Evolutionary conservation across 73 alveolate species (phyloP), one percentile per base, ranked within the genome.

Genomic region (Paramecium primaurelia): DNA sequence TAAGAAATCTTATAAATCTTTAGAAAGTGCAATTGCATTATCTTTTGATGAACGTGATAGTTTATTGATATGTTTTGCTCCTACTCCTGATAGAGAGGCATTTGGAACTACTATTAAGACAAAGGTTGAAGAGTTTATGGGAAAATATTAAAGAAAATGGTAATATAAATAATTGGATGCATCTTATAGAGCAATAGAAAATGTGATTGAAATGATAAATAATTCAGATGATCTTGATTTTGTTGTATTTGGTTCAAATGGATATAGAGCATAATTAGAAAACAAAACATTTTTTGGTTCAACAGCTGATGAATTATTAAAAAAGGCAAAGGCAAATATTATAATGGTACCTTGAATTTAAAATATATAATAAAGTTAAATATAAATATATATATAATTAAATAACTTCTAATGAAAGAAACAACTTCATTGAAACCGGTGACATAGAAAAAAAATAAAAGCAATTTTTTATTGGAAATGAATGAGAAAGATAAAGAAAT

Each of bases 401-500:
- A 54, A 54, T 54, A 18, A 54, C 34, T 54, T 54, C 69, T 54
- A n/a, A 64, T 64, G 84, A 64, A 28, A 28, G 84, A 64, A 28
- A 64, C 84, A 28, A 12, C 12, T 11, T 64, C 28, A 12, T 34
- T 34, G 47, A 64, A 64, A 28, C 47, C 84, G 22, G 49, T 64
- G 10, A 64, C 84, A 11, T 34, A 64, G 47, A 73, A 73, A 30
- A 73, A 40, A 73, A 73, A 40, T 9, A 73, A 73, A 6, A 73
- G 59, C 10, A 18, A 37, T n/a, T 73, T 73, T 40, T 20, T 73
- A 38, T 73, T 73, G 26, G 95, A 94, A 30, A 86, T 98, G 96
- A 98, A 97, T 54, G 99, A 97, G 88, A 96, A 95, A 47, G 99
- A 98, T 92, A 98, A 98, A 94, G 98, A 96, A 84, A 97, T 94